These are phyloP conservation scores for Didymella segeticola DNA, from an alignment of 2,329 filamentous ascomycete genomes.

Conservation along the genomic window DNA sequence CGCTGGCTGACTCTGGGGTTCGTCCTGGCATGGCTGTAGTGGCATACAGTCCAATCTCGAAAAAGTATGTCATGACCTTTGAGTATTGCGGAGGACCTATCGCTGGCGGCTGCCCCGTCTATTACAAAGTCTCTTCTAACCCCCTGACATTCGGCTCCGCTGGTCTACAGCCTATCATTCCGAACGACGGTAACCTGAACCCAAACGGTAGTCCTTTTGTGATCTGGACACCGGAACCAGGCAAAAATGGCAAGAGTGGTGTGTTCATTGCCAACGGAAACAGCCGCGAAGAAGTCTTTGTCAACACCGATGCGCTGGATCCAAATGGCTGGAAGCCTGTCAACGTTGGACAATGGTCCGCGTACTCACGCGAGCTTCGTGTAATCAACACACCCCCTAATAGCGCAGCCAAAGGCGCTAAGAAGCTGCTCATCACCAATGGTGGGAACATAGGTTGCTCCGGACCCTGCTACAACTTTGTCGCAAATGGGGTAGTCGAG, in stretches of 20 bases:
- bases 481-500: not conserved
- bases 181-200: slow-evolving; percentile 25
- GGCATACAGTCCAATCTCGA: slow-evolving; percentile 24
- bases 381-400: not conserved
- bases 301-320: not conserved
- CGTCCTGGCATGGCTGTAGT: slow-evolving; percentile 36
- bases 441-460: not conserved
- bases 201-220: slow-evolving; percentile 31
- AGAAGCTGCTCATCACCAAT: not conserved
- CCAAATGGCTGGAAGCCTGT: not conserved
- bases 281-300: not conserved
- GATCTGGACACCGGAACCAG: slow-evolving; percentile 31
- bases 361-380: slow-evolving; percentile 20
- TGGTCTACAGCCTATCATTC: slow-evolving; percentile 23
- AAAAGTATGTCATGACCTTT: slow-evolving; percentile 34
- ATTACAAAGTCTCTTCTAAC: slow-evolving; percentile 30
- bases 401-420: not conserved
- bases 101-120: slow-evolving; percentile 32
- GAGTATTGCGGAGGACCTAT: slow-evolving; percentile 28
- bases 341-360: slow-evolving; percentile 43
- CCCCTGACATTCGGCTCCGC: slow-evolving; percentile 26
- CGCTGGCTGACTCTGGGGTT: slow-evolving; percentile 23
- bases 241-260: slow-evolving; percentile 27
- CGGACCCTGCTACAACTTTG: not conserved
- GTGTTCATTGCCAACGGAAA: slow-evolving; percentile 36